Percentiles rank a stretch among this genome's conserved stretches.
Conservation (phyloP, 108 stramenopile genomes). For the Skeletonema tropicum region DNA sequence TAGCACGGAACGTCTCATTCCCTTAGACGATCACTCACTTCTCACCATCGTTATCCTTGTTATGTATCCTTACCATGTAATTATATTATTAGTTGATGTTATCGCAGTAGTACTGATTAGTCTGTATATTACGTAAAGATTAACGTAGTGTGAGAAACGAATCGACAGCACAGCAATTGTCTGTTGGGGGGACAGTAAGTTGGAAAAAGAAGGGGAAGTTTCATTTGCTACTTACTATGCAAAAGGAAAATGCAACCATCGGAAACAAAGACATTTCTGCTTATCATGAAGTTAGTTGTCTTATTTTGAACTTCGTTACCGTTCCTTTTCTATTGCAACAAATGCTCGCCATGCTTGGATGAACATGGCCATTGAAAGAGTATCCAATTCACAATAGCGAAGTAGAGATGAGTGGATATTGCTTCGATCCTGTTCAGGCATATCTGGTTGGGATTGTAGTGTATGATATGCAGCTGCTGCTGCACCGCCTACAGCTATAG, state of each 20-base stretch:
- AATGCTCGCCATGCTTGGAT: constrained; percentile 59
- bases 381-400: constrained; percentile 62
- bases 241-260: too few relatives aligned
- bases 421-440: constrained; percentile 19
- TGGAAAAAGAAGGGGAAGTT: too few relatives aligned
- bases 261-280: background rate
- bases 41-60: too few relatives aligned
- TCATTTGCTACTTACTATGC: too few relatives aligned
- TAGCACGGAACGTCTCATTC: too few relatives aligned
- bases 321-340: background rate
- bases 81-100: too few relatives aligned
- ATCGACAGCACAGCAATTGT: background rate
- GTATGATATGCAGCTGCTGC: constrained; percentile 45
- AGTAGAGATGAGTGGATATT: constrained; percentile 40
- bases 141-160: too few relatives aligned
- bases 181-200: background rate
- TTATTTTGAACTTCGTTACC: background rate
- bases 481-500: constrained; percentile 39
- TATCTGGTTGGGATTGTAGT: constrained; percentile 25
- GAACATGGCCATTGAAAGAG: constrained; percentile 63
- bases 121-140: too few relatives aligned
- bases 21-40: too few relatives aligned
- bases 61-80: too few relatives aligned
- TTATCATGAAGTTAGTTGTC: background rate
- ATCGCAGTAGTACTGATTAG: too few relatives aligned